phyloP scores from a whole-genome alignment of 2,329 filamentous ascomycete species.

The Aureobasidium subglaciale region DNA sequence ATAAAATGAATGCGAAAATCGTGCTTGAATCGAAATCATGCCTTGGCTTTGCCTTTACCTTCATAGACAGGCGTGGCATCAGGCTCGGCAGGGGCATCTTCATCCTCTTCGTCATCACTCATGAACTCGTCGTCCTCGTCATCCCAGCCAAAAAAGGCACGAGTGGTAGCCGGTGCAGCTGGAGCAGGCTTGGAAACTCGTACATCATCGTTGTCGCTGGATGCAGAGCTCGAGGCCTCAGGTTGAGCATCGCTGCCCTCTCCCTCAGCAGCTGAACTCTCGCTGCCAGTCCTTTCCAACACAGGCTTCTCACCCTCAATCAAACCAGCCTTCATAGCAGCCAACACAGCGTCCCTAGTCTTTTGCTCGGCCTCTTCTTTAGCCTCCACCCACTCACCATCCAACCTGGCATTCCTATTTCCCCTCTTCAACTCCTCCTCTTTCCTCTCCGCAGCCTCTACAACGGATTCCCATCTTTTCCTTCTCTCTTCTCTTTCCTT shows the following conservation, averaged over 20 bases:
- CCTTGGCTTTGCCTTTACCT: slow-evolving; percentile 25
- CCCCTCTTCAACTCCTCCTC: slow-evolving; percentile 78
- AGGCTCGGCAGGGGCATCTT: slow-evolving; percentile 24
- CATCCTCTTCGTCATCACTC: slow-evolving; percentile 42
- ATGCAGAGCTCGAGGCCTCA: slow-evolving; percentile 21
- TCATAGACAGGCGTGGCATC: slow-evolving; percentile 20
- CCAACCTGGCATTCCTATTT: slow-evolving; percentile 52
- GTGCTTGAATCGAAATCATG: background rate
- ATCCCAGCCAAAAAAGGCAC: slow-evolving; percentile 67
- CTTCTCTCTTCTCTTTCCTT: slow-evolving; percentile 83
- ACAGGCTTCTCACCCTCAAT: slow-evolving; percentile 46
- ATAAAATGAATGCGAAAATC: background rate
- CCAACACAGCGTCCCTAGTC: slow-evolving; percentile 67
- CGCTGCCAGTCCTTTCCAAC: slow-evolving; percentile 27
- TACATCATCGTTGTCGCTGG: slow-evolving; percentile 31
- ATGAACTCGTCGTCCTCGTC: slow-evolving; percentile 60
- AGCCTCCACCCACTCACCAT: slow-evolving; percentile 90
- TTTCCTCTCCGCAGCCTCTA: slow-evolving; percentile 73
- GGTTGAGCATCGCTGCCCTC: slow-evolving; percentile 30
- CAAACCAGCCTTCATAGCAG: slow-evolving; percentile 57
- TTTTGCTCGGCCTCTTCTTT: slow-evolving; percentile 85
- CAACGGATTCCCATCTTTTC: slow-evolving; percentile 79
- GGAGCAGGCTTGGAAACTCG: slow-evolving; percentile 28
- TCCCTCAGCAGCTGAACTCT: slow-evolving; percentile 39
- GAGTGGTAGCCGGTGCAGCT: background rate